phyloP scores from a whole-genome alignment of 1,139 yeast genomes.

The Protomyces macrosporus region DNA sequence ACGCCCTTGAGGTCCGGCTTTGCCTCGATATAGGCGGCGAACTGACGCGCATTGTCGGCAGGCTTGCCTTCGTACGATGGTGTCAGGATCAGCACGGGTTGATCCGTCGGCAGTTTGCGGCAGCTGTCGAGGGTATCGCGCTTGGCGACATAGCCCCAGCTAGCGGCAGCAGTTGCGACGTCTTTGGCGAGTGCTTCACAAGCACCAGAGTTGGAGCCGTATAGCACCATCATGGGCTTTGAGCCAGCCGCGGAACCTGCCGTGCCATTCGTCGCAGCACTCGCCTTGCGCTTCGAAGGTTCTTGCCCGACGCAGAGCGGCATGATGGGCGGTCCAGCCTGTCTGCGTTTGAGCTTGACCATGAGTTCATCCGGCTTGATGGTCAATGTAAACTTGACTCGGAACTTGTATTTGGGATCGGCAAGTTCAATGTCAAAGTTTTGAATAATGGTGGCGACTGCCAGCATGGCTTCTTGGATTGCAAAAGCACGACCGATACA shows the following conservation, averaged over 20 bases:
- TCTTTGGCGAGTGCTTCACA: slow-evolving; percentile 24
- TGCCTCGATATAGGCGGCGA: slow-evolving; percentile 20
- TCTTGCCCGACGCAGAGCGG: slow-evolving; percentile 4
- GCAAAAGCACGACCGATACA: slow-evolving; percentile 27
- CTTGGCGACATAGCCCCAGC: slow-evolving; percentile 4
- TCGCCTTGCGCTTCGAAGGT: slow-evolving; percentile 1
- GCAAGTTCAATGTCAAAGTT: slow-evolving; percentile 22
- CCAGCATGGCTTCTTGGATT: slow-evolving; percentile 21
- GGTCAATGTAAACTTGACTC: slow-evolving; percentile 18
- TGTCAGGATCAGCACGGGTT: slow-evolving; percentile 21
- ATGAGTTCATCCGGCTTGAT: slow-evolving; percentile 23
- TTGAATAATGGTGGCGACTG: slow-evolving; percentile 22
- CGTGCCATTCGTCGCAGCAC: slow-evolving; percentile 1
- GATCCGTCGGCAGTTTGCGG: slow-evolving; percentile 11
- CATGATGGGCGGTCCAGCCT: slow-evolving; percentile 23
- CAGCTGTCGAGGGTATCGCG: slow-evolving; percentile 19
- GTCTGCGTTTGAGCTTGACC: slow-evolving; percentile 22
- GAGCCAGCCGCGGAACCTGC: slow-evolving; percentile 5
- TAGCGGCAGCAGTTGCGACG: slow-evolving; percentile 7
- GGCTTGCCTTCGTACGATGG: slow-evolving; percentile 27
- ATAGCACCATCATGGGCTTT: slow-evolving; percentile 6
- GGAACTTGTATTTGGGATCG: slow-evolving; percentile 15
- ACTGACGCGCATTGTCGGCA: slow-evolving; percentile 24
- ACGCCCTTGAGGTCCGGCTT: slow-evolving; percentile 17
- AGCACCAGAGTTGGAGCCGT: slow-evolving; percentile 25